Conservation (phyloP, 345 rosid genomes). For the Rhodomyrtus tomentosa region DNA sequence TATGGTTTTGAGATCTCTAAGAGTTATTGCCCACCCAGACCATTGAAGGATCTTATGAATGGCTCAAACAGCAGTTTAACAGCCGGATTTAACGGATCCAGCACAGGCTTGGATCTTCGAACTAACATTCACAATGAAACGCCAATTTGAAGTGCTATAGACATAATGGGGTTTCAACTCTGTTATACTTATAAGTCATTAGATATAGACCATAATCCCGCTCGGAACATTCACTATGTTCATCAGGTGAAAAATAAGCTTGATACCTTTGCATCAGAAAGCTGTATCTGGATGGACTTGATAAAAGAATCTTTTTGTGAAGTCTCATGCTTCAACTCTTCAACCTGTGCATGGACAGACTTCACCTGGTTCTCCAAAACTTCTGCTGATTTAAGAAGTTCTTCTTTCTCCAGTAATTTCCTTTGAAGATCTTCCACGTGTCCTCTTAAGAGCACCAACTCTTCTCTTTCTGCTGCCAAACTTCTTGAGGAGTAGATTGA, state of each 20-base stretch:
- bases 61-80: background rate
- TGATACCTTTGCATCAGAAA: constrained; percentile 81
- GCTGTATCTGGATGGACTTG: constrained; percentile 60
- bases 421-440: constrained; percentile 65
- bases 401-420: constrained; percentile 75
- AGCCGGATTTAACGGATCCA: background rate
- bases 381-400: constrained; percentile 62
- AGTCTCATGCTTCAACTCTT: constrained; percentile 44
- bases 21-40: background rate
- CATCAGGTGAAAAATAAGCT: background rate
- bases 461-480: constrained; percentile 50
- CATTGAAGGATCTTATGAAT: background rate
- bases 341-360: constrained; percentile 34
- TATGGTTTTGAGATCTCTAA: background rate
- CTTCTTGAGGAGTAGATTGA: constrained; percentile 36
- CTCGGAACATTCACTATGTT: background rate
- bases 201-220: background rate
- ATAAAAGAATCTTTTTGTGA: constrained; percentile 58
- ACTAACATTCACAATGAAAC: too few species aligned
- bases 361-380: constrained; percentile 36
- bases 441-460: constrained; percentile 46
- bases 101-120: background rate
- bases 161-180: background rate
- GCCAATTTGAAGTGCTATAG: background rate
- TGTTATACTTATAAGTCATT: background rate